Evolutionary conservation across 192 early-diverging fungal species (phyloP).

Genomic region (Diversispora eburnea): DNA sequence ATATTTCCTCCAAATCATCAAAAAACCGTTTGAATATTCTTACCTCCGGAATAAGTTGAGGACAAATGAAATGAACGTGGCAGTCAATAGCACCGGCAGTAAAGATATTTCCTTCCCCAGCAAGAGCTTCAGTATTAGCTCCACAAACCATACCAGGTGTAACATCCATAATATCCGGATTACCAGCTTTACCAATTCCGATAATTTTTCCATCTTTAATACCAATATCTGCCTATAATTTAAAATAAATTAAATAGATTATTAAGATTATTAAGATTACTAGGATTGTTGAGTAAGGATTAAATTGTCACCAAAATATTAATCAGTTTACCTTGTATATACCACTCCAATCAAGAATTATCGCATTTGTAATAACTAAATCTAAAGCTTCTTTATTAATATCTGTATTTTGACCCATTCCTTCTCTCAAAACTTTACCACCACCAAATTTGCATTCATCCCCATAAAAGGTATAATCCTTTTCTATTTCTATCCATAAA

Average conservation of each 20-base stretch:
- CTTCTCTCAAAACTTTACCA: conserved; percentile 90
- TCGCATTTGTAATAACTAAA: conserved; percentile 91
- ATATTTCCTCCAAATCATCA: too few relatives aligned
- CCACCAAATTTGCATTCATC: conserved; percentile 98
- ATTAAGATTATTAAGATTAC: too few relatives aligned
- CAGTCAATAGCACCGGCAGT: conserved; percentile 93
- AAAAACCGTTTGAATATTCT: neutral
- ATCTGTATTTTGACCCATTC: conserved; percentile 88
- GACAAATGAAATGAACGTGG: conserved; percentile 96
- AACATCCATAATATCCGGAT: conserved; percentile 96
- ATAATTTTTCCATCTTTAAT: conserved; percentile 79
- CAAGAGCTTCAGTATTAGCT: conserved; percentile 84
- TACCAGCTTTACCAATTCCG: conserved; percentile 97
- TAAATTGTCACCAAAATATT: neutral
- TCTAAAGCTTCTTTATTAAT: conserved; percentile 74
- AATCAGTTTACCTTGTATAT: conserved; percentile 75
- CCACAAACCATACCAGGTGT: conserved; percentile 87
- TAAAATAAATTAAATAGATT: neutral
- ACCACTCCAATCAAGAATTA: conserved; percentile 90
- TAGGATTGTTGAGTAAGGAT: too few relatives aligned
- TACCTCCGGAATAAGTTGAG: conserved; percentile 81
- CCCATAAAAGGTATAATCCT: conserved; percentile 86
- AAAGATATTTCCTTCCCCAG: conserved; percentile 87
- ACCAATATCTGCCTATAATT: conserved; percentile 88
- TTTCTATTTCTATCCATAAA: conserved; percentile 83